These are phyloP conservation scores for Coemansia sp. DNA, from an alignment of 192 early-diverging fungal genomes.

Conservation along the genomic window DNA sequence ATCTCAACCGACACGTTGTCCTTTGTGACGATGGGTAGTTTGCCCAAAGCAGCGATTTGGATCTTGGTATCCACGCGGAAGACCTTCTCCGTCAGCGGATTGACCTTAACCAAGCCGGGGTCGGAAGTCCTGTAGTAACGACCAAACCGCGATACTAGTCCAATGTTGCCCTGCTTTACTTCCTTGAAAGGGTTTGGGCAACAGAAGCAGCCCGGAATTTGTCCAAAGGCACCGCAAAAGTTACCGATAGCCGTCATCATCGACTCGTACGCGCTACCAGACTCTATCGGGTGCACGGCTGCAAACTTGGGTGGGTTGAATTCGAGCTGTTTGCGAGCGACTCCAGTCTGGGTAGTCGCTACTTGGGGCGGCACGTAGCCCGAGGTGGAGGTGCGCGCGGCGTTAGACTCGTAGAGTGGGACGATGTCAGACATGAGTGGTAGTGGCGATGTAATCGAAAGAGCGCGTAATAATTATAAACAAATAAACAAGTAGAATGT, in stretches of 20 bases:
- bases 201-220: constrained; percentile 55
- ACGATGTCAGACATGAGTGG: not conserved
- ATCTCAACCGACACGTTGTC: constrained; percentile 88
- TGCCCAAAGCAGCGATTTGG: constrained; percentile 64
- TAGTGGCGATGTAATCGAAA: too few species aligned
- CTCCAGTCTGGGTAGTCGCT: not conserved
- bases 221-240: constrained; percentile 44
- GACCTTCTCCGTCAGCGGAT: constrained; percentile 52
- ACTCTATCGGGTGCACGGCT: constrained; percentile 15
- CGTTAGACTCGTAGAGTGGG: constrained; percentile 1
- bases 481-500: not conserved
- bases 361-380: constrained; percentile 1
- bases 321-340: not conserved
- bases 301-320: constrained; percentile 48
- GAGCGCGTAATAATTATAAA: not conserved
- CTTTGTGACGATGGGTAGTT: constrained; percentile 83
- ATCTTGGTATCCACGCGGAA: constrained; percentile 64
- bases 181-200: constrained; percentile 56
- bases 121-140: constrained; percentile 61
- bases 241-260: constrained; percentile 43
- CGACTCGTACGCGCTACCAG: constrained; percentile 32
- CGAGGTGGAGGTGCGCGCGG: not conserved
- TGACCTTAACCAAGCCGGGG: constrained; percentile 60
- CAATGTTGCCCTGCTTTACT: constrained; percentile 51
- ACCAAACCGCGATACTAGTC: constrained; percentile 53